Percentiles rank a stretch among this genome's conserved stretches.
phyloP scores from a whole-genome alignment of 768 basidiomycete genomes.

The Pleurotus giganteus region DNA sequence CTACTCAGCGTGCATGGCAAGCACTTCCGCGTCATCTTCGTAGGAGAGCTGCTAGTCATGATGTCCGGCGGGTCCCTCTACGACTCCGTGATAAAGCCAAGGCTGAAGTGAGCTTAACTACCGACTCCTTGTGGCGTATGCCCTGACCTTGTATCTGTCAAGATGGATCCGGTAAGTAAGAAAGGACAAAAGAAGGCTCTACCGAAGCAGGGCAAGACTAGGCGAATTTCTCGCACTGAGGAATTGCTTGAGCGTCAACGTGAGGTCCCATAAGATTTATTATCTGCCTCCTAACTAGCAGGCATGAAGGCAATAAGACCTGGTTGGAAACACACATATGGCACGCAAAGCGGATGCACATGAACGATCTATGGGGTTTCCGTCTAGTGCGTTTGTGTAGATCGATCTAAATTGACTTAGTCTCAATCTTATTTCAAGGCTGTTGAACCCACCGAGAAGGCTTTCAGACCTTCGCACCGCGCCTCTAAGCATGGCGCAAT shows the following conservation, averaged over 20 bases:
- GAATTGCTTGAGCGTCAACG: slow-evolving; percentile 72
- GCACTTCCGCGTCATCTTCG: slow-evolving; percentile 89
- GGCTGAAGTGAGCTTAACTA: slow-evolving; percentile 59
- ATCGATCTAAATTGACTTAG: background rate
- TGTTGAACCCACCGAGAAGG: slow-evolving; percentile 84
- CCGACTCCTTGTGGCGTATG: background rate
- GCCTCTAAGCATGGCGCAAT: slow-evolving; percentile 85
- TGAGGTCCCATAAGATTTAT: slow-evolving; percentile 27
- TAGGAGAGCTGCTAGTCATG: slow-evolving; percentile 91
- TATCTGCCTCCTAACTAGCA: background rate
- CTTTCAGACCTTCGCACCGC: slow-evolving; percentile 88
- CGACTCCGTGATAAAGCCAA: slow-evolving; percentile 79
- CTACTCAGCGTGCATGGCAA: slow-evolving; percentile 88
- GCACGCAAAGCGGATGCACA: slow-evolving; percentile 96
- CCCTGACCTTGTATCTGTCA: background rate
- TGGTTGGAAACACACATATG: slow-evolving; percentile 98
- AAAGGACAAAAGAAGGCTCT: slow-evolving; percentile 39
- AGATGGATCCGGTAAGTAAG: slow-evolving; percentile 49
- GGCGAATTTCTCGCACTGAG: slow-evolving; percentile 55
- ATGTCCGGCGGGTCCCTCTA: slow-evolving; percentile 87
- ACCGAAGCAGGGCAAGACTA: slow-evolving; percentile 66
- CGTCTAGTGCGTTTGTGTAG: slow-evolving; percentile 55
- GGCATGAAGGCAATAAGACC: slow-evolving; percentile 64
- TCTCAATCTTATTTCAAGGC: slow-evolving; percentile 46
- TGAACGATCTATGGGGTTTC: slow-evolving; percentile 92